These are phyloP conservation scores for Pichia sp. DNA, from an alignment of 1,139 yeast species.

Conservation along the genomic window DNA sequence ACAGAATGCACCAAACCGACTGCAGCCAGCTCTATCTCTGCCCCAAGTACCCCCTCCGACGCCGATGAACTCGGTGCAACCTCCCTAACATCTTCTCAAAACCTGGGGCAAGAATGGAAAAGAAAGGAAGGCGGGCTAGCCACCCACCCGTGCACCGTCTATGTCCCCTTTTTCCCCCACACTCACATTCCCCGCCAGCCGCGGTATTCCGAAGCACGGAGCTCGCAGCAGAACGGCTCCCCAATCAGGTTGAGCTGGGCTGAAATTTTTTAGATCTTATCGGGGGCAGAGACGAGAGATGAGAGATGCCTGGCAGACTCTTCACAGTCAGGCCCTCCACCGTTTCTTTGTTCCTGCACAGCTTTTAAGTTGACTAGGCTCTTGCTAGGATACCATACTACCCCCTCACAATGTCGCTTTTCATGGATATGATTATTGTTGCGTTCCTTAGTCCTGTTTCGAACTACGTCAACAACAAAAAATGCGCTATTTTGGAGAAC, in stretches of 20 bases:
- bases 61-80: neutral
- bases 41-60: neutral
- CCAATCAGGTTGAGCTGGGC: neutral
- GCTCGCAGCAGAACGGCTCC: neutral
- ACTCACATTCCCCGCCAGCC: neutral
- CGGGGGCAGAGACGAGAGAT: neutral
- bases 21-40: too few species aligned
- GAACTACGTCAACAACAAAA: conserved; percentile 20
- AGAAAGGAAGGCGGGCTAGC: neutral
- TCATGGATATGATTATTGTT: conserved; percentile 20
- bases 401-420: conserved; percentile 16
- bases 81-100: neutral
- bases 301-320: neutral
- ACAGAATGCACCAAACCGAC: too few species aligned
- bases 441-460: conserved; percentile 19
- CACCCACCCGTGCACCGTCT: neutral
- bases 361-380: neutral
- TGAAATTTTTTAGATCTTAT: neutral
- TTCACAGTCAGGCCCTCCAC: neutral
- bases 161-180: neutral
- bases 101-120: neutral
- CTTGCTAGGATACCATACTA: too few species aligned
- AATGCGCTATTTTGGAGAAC: conserved; percentile 18
- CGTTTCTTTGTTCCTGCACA: neutral
- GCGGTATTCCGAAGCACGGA: neutral